These are phyloP conservation scores for Lophium mytilinum DNA, from an alignment of 495 filamentous ascomycete species.

Conservation along the genomic window DNA sequence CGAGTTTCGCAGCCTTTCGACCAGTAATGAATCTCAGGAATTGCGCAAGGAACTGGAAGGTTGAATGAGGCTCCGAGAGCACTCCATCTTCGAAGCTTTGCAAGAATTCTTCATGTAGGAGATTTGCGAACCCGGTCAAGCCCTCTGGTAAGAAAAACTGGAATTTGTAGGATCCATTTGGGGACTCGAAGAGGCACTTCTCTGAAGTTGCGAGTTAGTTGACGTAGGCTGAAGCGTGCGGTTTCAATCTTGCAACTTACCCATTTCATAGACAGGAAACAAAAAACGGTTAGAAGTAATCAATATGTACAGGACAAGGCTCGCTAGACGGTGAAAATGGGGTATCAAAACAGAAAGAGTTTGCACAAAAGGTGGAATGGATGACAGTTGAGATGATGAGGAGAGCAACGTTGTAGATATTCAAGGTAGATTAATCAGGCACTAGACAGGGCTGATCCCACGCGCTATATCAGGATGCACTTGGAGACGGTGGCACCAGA, in stretches of 20 bases:
- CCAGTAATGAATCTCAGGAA: conserved; percentile 7
- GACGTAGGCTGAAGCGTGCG: not conserved
- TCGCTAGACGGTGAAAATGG: not conserved
- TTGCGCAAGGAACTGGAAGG: conserved; percentile 4
- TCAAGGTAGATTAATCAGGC: no score
- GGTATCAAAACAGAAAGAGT: conserved; percentile 3
- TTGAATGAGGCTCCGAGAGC: conserved; percentile 3
- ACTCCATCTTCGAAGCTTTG: not conserved
- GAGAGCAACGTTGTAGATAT: no score
- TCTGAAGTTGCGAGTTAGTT: not conserved
- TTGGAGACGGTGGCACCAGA: no score
- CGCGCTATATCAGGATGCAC: no score
- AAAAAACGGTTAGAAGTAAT: not conserved
- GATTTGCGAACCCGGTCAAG: conserved; percentile 2
- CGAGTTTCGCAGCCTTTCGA: not conserved
- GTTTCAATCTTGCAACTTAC: not conserved
- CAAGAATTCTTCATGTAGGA: conserved; percentile 5
- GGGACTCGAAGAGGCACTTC: conserved; percentile 3
- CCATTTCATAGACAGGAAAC: not conserved
- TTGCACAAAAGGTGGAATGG: not conserved
- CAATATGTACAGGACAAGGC: no score
- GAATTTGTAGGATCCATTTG: not conserved
- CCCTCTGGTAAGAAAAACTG: conserved; percentile 6
- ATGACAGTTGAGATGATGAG: no score
- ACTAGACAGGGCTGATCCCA: no score